A percentile compares a stretch with the other conserved stretches of the same genome.
phyloP scores from a whole-genome alignment of 208 protist genomes.

The Angomonas desouzai region DNA sequence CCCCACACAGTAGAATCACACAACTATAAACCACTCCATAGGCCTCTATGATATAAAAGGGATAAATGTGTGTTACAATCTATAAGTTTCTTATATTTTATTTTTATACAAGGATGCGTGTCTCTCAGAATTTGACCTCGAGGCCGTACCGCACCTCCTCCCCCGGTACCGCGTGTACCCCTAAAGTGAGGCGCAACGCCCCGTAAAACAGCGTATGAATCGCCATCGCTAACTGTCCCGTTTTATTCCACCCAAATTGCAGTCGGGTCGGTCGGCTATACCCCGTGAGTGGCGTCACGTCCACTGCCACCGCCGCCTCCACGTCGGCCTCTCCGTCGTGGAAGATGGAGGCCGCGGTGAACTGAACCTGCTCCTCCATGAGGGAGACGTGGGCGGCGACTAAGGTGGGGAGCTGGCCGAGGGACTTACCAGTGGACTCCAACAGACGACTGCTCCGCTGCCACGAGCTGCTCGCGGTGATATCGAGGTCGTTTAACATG shows the following conservation, averaged over 20 bases:
- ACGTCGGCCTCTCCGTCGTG: conserved; percentile 60
- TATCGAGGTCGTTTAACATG: conserved; percentile 13
- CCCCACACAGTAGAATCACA: too few species aligned
- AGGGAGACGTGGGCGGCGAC: conserved; percentile 46
- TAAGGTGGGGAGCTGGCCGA: conserved; percentile 41
- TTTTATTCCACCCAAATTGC: conserved; percentile 67
- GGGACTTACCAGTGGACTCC: neutral
- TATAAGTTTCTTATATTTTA: neutral
- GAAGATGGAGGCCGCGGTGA: conserved; percentile 69
- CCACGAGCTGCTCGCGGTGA: neutral
- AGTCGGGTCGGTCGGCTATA: conserved; percentile 49
- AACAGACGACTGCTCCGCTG: neutral
- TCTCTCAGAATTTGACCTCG: conserved; percentile 48
- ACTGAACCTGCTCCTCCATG: conserved; percentile 39
- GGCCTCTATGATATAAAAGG: conserved; percentile 6
- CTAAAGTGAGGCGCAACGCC: conserved; percentile 48
- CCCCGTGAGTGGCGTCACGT: conserved; percentile 49
- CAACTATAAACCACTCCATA: neutral
- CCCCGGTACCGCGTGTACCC: conserved; percentile 43
- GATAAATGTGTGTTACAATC: conserved; percentile 2
- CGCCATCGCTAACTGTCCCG: conserved; percentile 42
- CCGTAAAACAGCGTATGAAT: conserved; percentile 67
- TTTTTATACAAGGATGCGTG: neutral
- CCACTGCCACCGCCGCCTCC: conserved; percentile 52
- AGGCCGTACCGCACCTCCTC: conserved; percentile 62